phyloP scores from a whole-genome alignment of 2,329 filamentous ascomycete species.

The Ceratocystis albifundus region DNA sequence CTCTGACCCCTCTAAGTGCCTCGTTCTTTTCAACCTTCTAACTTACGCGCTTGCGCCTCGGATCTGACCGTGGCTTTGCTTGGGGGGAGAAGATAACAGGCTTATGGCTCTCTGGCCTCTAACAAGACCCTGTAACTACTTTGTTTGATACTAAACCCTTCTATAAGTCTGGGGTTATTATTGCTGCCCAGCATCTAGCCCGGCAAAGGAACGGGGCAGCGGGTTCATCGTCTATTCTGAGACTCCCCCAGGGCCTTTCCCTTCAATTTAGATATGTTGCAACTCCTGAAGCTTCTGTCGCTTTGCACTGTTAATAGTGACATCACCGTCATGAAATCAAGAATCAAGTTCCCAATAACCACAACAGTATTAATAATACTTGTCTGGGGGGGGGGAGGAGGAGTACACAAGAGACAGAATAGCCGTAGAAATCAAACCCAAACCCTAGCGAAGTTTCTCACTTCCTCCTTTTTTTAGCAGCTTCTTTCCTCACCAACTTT shows the following conservation, averaged over 20 bases:
- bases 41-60: background rate
- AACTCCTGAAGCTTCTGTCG: background rate
- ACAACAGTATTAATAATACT: no score
- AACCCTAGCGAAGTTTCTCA: background rate
- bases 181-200: background rate
- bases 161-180: background rate
- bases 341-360: no score
- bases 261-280: background rate
- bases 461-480: background rate
- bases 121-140: constrained; percentile 2
- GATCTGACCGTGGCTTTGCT: background rate
- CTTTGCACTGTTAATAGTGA: background rate
- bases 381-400: no score
- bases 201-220: background rate
- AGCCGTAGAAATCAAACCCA: background rate
- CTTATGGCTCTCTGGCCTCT: background rate
- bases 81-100: background rate
- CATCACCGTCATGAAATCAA: no score
- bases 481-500: background rate
- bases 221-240: background rate
- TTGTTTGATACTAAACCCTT: background rate
- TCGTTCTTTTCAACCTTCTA: background rate
- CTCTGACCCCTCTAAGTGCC: background rate
- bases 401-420: no score
- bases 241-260: background rate